phyloP scores from a whole-genome alignment of 768 basidiomycete genomes.

The Amanita muscaria region DNA sequence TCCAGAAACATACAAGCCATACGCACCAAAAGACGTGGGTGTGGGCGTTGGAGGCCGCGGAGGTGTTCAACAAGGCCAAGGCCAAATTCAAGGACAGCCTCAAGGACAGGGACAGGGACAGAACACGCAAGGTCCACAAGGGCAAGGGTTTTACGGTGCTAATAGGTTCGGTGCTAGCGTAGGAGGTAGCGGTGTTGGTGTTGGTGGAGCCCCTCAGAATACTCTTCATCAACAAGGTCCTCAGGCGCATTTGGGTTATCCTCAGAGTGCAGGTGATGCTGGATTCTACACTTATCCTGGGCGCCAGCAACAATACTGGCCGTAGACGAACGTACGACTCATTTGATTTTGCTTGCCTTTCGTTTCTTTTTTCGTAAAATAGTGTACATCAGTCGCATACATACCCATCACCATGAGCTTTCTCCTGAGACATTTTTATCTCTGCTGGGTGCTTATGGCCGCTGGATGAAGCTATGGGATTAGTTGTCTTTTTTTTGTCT shows the following conservation, averaged over 20 bases:
- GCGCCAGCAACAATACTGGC: constrained; percentile 60
- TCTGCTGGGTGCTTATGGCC: too few species aligned
- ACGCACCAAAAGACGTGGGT: constrained; percentile 57
- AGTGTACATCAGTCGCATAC: too few species aligned
- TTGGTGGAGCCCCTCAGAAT: constrained; percentile 33
- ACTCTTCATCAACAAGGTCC: constrained; percentile 38
- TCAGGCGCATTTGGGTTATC: constrained; percentile 53
- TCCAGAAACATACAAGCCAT: constrained; percentile 74
- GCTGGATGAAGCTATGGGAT: too few species aligned
- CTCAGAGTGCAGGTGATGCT: constrained; percentile 55
- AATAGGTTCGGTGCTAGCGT: constrained; percentile 35
- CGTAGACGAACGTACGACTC: constrained; percentile 24
- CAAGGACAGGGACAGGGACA: constrained; percentile 40
- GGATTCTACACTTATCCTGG: constrained; percentile 67
- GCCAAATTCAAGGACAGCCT: constrained; percentile 46
- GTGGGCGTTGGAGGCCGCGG: constrained; percentile 35
- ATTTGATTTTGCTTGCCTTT: not conserved
- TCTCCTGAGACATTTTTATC: too few species aligned
- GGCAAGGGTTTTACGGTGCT: constrained; percentile 40
- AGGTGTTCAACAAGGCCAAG: constrained; percentile 34
- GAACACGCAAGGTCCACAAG: constrained; percentile 41
- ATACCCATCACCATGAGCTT: too few species aligned
- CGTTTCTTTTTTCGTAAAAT: constrained; percentile 8
- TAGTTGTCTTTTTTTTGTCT: constrained; percentile 4
- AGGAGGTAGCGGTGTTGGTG: constrained; percentile 27